Evolutionary conservation across 805 yeast species (phyloP), one percentile per base, ranked within the genome.

Genomic region (Wickerhamomyces tratensis): DNA sequence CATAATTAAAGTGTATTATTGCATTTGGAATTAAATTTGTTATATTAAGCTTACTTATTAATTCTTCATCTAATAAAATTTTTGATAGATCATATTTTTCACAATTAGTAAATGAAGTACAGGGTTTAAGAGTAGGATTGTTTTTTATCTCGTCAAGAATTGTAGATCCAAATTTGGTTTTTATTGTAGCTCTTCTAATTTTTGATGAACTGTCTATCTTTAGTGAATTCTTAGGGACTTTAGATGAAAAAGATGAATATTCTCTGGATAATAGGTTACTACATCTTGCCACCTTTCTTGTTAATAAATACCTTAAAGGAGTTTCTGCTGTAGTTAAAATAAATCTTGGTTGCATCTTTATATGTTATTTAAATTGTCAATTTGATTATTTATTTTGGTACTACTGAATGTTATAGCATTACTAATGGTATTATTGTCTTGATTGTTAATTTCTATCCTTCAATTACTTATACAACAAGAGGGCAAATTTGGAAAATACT

Each of bases 91-190:
- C 79, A 48, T 86, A 86, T 7, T 67, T 56, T 50, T 88, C 96
- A 47, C 88, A 81, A 0, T 79, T 70, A 1, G 95, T 82, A 5
- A 81, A 72, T 1, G 89, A 74, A 0, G 86, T 79, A 43, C 86
- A 85, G 1, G 82, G 74, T 14, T 48, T 37, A 1, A 50, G 31
- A n/a, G 46, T 37, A 15, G 36, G 40, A n/a, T 43, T 40, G 27
- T 26, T 39, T 26, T 14, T 39, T 35, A 25, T 36, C 14, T 29
- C 14, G 11, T 31, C 34, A 11, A 31, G 14, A 31, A 12, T 11
- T 8, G 7, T 31, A 12, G 34, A 12, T 3, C n/a, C n/a, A 8
- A 12, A 12, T 6, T 9, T 7, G 7, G 34, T 31, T 13, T 31
- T 31, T 11, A 31, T 31, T 11, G n/a, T 12, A 6, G n/a, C 11